Percentiles rank a stretch among this genome's conserved stretches.
Evolutionary conservation across 257 asterid genomes (phyloP).

Genomic region (Apocynum venetum): DNA sequence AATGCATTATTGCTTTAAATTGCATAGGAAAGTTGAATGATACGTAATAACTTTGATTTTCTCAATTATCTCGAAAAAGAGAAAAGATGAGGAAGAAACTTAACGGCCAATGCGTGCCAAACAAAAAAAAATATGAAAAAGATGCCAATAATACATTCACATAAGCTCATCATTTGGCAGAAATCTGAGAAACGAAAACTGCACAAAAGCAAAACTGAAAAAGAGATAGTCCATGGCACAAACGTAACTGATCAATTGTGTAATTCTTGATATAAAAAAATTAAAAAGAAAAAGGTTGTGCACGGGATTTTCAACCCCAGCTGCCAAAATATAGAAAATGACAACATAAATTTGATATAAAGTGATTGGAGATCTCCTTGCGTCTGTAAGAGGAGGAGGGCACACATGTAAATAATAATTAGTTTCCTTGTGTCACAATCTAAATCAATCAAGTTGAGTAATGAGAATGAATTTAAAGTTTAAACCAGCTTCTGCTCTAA

Average conservation of each 20-base stretch:
- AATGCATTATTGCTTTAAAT: too few relatives aligned
- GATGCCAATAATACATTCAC: neutral
- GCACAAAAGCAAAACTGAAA: neutral
- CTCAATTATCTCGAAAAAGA: neutral
- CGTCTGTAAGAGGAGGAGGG: neutral
- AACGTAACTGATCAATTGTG: neutral
- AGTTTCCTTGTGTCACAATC: slow-evolving; percentile 7
- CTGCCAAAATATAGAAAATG: neutral
- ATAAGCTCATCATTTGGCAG: neutral
- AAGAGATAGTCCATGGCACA: neutral
- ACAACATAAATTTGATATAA: neutral
- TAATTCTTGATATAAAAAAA: too few relatives aligned
- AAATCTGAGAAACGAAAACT: neutral
- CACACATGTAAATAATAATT: neutral
- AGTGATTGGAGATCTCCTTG: neutral
- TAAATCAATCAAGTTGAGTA: neutral
- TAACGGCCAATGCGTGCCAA: neutral
- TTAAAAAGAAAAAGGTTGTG: neutral
- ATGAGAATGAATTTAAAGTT: too few relatives aligned
- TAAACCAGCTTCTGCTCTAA: too few relatives aligned
- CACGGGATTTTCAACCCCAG: neutral
- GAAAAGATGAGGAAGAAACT: neutral
- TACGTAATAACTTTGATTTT: too few relatives aligned
- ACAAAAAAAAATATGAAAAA: neutral
- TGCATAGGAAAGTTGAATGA: too few relatives aligned